A percentile compares a stretch with the other conserved stretches of the same genome.
Evolutionary conservation across 2,329 filamentous ascomycete genomes (phyloP).

Genomic region (Diaporthe caulivora): DNA sequence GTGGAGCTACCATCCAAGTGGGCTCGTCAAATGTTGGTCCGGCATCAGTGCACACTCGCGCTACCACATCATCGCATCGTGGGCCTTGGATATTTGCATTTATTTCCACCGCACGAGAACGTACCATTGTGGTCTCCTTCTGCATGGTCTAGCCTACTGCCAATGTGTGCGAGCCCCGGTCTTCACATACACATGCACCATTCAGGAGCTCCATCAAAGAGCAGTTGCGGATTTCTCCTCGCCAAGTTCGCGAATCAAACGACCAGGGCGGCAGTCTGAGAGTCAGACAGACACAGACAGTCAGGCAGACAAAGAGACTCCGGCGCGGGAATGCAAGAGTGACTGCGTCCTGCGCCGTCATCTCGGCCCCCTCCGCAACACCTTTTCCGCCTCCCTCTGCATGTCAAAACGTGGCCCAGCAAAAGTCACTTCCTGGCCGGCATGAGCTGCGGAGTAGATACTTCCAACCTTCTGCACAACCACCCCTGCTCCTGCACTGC

Average conservation of each 20-base stretch:
- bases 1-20: conserved; percentile 31
- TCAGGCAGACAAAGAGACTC: not conserved
- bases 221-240: not conserved
- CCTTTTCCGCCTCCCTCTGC: not conserved
- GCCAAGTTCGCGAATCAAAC: conserved; percentile 1
- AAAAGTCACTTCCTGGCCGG: not conserved
- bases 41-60: conserved; percentile 18
- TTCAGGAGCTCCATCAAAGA: not conserved
- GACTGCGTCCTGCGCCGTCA: conserved; percentile 8
- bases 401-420: not conserved
- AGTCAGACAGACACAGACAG: not conserved
- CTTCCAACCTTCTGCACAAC: not conserved
- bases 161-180: not conserved
- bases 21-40: conserved; percentile 17
- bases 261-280: not conserved
- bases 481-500: conserved; percentile 8
- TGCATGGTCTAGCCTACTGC: not conserved
- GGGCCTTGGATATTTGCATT: not conserved
- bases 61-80: conserved; percentile 23
- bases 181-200: not conserved
- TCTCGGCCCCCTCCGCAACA: conserved; percentile 8
- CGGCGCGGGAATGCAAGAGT: conserved; percentile 17
- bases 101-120: not conserved
- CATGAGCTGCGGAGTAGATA: not conserved
- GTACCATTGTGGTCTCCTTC: not conserved